These are phyloP conservation scores for Chytridium lagenaria DNA, from an alignment of 371 early-diverging fungal species.

Conservation along the genomic window DNA sequence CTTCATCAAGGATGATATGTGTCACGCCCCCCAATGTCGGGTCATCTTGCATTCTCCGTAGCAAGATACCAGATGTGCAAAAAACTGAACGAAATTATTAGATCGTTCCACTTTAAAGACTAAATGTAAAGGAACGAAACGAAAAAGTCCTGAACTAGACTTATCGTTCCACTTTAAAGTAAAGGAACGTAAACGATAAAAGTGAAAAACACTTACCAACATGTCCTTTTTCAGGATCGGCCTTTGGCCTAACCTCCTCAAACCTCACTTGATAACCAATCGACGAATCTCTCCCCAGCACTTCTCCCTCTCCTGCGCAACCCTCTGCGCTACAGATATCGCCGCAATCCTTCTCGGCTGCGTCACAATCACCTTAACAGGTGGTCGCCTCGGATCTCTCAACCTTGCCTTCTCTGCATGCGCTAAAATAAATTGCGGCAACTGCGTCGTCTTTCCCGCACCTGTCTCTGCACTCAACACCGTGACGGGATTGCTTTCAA, in stretches of 20 bases:
- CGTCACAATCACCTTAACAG: constrained; percentile 79
- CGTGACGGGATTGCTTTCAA: constrained; percentile 68
- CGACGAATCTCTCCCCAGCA: constrained; percentile 44
- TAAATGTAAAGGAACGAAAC: too few species aligned
- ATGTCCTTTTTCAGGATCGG: constrained; percentile 50
- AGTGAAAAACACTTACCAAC: constrained; percentile 32
- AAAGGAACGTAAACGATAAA: background rate
- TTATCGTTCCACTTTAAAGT: too few species aligned
- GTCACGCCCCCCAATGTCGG: constrained; percentile 51
- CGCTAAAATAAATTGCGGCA: constrained; percentile 87
- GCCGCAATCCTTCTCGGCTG: constrained; percentile 97
- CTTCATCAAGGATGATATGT: constrained; percentile 68
- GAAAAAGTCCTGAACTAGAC: too few species aligned
- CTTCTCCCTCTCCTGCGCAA: constrained; percentile 79
- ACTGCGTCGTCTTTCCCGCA: constrained; percentile 93
- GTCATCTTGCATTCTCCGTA: constrained; percentile 60
- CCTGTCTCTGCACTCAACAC: constrained; percentile 93
- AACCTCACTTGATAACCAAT: constrained; percentile 90
- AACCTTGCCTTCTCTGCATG: constrained; percentile 54
- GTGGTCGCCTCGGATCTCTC: constrained; percentile 6
- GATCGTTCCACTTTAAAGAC: too few species aligned
- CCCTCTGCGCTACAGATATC: constrained; percentile 88
- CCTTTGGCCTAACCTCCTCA: constrained; percentile 57
- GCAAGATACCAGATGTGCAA: constrained; percentile 69
- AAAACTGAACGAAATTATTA: too few species aligned